phyloP scores from a whole-genome alignment of 2,329 filamentous ascomycete genomes.

The Penicillium fuscoglaucum region DNA sequence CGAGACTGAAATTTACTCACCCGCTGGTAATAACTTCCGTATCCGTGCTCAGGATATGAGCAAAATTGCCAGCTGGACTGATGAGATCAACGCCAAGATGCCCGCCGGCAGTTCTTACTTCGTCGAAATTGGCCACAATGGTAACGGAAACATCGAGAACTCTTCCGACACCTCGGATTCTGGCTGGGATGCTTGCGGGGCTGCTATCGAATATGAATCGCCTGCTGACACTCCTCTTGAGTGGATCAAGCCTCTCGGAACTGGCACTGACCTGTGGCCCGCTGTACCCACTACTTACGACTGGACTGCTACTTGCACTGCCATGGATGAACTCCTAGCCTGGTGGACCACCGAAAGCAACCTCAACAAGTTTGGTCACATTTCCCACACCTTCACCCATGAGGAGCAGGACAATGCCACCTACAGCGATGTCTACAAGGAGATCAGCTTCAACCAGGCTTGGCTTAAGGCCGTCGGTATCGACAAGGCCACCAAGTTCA shows the following conservation, averaged over 20 bases:
- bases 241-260: constrained; percentile 54
- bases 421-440: constrained; percentile 56
- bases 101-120: constrained; percentile 54
- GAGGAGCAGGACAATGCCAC: constrained; percentile 61
- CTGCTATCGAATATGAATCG: constrained; percentile 49
- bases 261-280: constrained; percentile 54
- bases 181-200: constrained; percentile 31
- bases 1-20: constrained; percentile 52
- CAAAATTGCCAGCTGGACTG: constrained; percentile 47
- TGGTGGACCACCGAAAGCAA: constrained; percentile 57
- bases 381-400: constrained; percentile 66
- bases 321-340: constrained; percentile 52
- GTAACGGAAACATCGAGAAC: constrained; percentile 53
- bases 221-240: constrained; percentile 51
- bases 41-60: constrained; percentile 51
- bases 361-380: constrained; percentile 55
- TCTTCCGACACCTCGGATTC: constrained; percentile 25
- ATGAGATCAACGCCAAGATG: constrained; percentile 48
- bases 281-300: constrained; percentile 45
- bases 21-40: constrained; percentile 52
- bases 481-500: constrained; percentile 50
- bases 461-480: constrained; percentile 59
- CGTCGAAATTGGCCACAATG: constrained; percentile 58
- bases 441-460: constrained; percentile 61
- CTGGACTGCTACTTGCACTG: constrained; percentile 53